phyloP scores from a whole-genome alignment of 331 rosid genomes.

The Rhamnella rubrinervis region DNA sequence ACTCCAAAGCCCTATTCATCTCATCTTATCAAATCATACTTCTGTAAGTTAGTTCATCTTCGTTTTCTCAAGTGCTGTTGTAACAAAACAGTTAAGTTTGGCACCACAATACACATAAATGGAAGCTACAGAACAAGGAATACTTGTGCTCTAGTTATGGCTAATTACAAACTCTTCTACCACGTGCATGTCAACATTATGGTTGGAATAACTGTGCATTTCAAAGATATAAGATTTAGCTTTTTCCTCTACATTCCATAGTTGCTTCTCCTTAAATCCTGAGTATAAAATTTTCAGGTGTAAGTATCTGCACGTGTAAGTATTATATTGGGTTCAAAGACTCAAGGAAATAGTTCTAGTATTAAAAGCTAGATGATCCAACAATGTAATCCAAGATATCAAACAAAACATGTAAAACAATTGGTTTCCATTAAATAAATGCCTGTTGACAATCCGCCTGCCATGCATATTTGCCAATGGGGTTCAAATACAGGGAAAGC shows the following conservation, averaged over 20 bases:
- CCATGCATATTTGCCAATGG: constrained; percentile 99
- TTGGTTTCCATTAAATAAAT: constrained; percentile 22
- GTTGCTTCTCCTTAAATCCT: not conserved
- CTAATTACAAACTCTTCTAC: not conserved
- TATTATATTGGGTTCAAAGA: not conserved
- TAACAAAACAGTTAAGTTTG: no score
- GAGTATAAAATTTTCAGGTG: not conserved
- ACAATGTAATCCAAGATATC: not conserved
- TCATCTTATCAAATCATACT: no score
- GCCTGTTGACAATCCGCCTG: constrained; percentile 89
- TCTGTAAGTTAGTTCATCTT: no score
- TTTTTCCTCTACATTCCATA: not conserved
- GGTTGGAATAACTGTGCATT: not conserved
- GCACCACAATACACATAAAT: no score
- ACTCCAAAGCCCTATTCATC: no score
- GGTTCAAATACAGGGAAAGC: constrained; percentile 99
- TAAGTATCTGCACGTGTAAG: not conserved
- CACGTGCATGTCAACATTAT: not conserved
- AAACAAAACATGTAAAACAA: constrained; percentile 13
- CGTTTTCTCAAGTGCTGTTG: no score
- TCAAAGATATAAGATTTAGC: not conserved
- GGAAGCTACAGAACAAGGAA: no score
- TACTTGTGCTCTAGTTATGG: no score
- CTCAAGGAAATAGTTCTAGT: not conserved
- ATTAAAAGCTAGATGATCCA: not conserved